Conservation (phyloP, 1,284 basidiomycete species). For the Trametes polyzona region DNA sequence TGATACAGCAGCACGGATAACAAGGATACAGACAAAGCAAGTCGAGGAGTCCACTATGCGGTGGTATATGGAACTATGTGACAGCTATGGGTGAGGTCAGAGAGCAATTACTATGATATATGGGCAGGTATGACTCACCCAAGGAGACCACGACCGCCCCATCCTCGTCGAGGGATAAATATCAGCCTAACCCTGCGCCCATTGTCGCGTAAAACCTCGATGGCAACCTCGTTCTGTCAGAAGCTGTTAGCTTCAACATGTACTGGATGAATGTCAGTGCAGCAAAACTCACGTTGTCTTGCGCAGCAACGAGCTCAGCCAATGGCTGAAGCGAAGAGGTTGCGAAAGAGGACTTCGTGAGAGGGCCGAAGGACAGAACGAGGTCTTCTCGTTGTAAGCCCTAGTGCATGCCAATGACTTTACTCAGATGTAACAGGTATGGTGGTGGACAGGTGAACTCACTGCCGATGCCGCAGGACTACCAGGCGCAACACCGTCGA, state of each 20-base stretch:
- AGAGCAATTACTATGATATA: neutral
- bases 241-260: neutral
- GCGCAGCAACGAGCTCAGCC: conserved; percentile 68
- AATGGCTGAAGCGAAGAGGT: conserved; percentile 65
- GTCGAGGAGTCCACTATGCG: neutral
- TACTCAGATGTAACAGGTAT: no score
- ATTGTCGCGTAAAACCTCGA: conserved; percentile 45
- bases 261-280: neutral
- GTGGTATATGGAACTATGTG: conserved; percentile 70
- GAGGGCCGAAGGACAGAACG: conserved; percentile 71
- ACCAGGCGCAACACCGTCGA: conserved; percentile 75
- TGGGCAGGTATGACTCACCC: conserved; percentile 59
- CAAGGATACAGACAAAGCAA: neutral
- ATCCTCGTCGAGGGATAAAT: conserved; percentile 61
- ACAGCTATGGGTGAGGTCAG: conserved; percentile 85
- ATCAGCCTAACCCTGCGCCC: conserved; percentile 43
- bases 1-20: neutral
- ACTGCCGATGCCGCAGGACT: conserved; percentile 84
- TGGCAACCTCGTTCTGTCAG: conserved; percentile 49
- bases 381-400: conserved; percentile 74
- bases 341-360: conserved; percentile 58
- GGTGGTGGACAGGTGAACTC: conserved; percentile 36
- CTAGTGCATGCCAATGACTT: conserved; percentile 41
- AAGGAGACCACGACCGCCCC: conserved; percentile 81
- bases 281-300: conserved; percentile 68